Evolutionary conservation across 2,329 filamentous ascomycete species (phyloP).

Genomic region (Tolypocladium sp.): DNA sequence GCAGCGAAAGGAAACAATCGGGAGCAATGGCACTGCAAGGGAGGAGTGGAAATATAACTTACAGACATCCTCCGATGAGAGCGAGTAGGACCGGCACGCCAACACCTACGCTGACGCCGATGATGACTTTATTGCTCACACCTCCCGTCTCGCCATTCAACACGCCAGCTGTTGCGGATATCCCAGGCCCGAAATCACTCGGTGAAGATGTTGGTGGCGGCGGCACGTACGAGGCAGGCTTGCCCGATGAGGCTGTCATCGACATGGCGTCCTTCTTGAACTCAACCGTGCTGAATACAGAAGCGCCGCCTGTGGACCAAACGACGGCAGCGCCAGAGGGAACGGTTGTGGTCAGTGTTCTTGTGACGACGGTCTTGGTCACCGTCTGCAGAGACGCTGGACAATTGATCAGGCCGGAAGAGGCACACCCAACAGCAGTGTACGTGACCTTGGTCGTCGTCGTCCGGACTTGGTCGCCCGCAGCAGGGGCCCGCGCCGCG

Average conservation of each 20-base stretch:
- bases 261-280: constrained; percentile 31
- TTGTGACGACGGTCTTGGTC: constrained; percentile 24
- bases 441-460: constrained; percentile 30
- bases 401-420: constrained; percentile 34
- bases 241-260: constrained; percentile 21
- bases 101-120: constrained; percentile 38
- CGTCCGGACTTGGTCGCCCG: constrained; percentile 4
- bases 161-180: constrained; percentile 2
- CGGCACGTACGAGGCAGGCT: constrained; percentile 33
- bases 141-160: constrained; percentile 19
- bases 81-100: constrained; percentile 29
- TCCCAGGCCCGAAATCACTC: neutral
- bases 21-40: neutral
- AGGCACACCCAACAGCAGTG: constrained; percentile 33
- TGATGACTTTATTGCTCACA: constrained; percentile 33
- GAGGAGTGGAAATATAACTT: constrained; percentile 9
- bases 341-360: constrained; percentile 30
- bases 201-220: constrained; percentile 15
- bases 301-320: constrained; percentile 7
- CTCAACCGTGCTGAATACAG: constrained; percentile 21
- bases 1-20: neutral
- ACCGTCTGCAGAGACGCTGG: constrained; percentile 40
- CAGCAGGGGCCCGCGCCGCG: neutral
- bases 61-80: constrained; percentile 19
- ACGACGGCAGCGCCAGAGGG: constrained; percentile 22